Conservation (phyloP, 2,329 filamentous ascomycete species). For the Hirsutella rhossiliensis region DNA sequence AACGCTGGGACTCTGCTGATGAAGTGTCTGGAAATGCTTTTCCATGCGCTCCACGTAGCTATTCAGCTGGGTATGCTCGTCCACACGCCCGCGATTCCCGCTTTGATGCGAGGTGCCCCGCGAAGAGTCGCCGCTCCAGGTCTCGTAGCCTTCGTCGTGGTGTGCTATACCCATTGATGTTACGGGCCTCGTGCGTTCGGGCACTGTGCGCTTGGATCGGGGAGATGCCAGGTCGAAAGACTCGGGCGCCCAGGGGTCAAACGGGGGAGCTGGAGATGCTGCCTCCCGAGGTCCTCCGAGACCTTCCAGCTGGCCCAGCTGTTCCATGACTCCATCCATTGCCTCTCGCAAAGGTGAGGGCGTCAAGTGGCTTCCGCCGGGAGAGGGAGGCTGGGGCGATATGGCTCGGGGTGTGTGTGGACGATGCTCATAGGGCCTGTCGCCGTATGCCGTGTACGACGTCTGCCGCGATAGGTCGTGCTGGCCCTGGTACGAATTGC, state of each 20-base stretch:
- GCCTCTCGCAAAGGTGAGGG: conserved; percentile 87
- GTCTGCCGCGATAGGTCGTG: conserved; percentile 22
- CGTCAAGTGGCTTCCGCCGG: conserved; percentile 56
- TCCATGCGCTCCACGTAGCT: conserved; percentile 93
- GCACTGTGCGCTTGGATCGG: conserved; percentile 12
- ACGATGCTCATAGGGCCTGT: conserved; percentile 14
- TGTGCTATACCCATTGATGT: conserved; percentile 62
- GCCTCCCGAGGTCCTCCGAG: conserved; percentile 39
- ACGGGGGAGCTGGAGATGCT: conserved; percentile 42
- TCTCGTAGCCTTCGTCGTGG: conserved; percentile 49
- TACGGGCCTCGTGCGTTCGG: conserved; percentile 35
- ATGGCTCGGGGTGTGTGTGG: conserved; percentile 42
- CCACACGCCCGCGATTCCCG: conserved; percentile 31
- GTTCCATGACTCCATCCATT: conserved; percentile 98
- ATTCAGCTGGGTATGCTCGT: conserved; percentile 58
- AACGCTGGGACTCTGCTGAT: conserved; percentile 42
- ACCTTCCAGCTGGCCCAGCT: conserved; percentile 64
- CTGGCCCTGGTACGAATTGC: conserved; percentile 18
- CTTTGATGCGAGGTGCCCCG: conserved; percentile 31
- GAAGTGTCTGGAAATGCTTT: conserved; percentile 60
- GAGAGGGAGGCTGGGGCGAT: conserved; percentile 58
- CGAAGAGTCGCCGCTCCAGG: conserved; percentile 42
- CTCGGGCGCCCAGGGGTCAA: conserved; percentile 83
- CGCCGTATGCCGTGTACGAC: conserved; percentile 28
- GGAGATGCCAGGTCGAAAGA: conserved; percentile 52